Percentiles rank a stretch among this genome's conserved stretches.
Evolutionary conservation across 2,329 filamentous ascomycete species (phyloP).

Genomic region (Malbranchea zuffiana): DNA sequence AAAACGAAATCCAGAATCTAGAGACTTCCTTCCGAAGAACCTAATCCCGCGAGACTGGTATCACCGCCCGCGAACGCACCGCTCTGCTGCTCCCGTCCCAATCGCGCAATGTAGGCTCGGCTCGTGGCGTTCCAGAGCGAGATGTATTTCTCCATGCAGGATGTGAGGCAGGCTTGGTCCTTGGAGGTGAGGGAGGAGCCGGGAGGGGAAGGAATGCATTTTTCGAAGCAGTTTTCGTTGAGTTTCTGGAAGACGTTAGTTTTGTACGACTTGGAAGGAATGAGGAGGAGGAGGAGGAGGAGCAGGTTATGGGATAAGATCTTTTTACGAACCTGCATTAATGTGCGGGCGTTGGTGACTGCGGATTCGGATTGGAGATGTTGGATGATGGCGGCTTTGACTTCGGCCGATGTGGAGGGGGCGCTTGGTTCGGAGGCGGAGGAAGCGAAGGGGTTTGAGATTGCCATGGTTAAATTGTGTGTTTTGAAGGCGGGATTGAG

Average conservation of each 20-base stretch:
- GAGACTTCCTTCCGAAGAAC: neutral
- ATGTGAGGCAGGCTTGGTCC: slow-evolving; percentile 60
- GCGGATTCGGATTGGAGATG: slow-evolving; percentile 54
- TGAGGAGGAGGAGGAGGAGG: neutral
- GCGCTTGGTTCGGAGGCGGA: slow-evolving; percentile 18
- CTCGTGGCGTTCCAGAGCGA: slow-evolving; percentile 66
- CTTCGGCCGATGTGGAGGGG: slow-evolving; percentile 24
- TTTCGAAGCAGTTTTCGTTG: slow-evolving; percentile 70
- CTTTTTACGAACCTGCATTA: slow-evolving; percentile 54
- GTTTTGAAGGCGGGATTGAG: too few species aligned
- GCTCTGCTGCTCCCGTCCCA: slow-evolving; percentile 49
- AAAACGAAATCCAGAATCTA: too few species aligned
- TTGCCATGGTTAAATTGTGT: slow-evolving; percentile 29
- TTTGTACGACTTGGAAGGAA: slow-evolving; percentile 1
- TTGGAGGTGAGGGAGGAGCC: slow-evolving; percentile 53
- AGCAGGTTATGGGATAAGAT: neutral
- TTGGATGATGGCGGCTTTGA: slow-evolving; percentile 49
- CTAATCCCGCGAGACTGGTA: neutral
- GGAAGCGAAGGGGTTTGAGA: slow-evolving; percentile 30
- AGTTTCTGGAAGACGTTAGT: slow-evolving; percentile 49
- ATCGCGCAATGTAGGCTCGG: slow-evolving; percentile 51
- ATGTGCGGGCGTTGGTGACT: slow-evolving; percentile 55
- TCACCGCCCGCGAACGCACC: neutral
- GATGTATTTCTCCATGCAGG: slow-evolving; percentile 82
- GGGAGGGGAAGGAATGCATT: slow-evolving; percentile 58